Percentiles rank a stretch among this genome's conserved stretches.
These are phyloP conservation scores for Solanum okadae DNA, from an alignment of 257 asterid genomes.

Conservation along the genomic window DNA sequence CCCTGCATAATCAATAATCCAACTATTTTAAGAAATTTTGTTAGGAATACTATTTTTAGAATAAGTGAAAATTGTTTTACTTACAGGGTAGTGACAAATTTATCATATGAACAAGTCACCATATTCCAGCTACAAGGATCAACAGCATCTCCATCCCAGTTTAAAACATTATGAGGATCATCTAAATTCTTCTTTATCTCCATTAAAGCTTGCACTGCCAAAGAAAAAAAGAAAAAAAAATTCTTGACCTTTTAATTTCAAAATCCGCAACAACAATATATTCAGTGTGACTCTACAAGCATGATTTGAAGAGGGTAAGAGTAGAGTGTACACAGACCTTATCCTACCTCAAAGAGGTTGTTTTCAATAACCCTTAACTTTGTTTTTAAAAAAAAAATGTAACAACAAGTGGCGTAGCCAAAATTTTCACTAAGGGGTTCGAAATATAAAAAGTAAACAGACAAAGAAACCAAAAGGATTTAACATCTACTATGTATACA, in stretches of 20 bases:
- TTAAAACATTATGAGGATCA: conserved; percentile 70
- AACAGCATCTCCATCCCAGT: conserved; percentile 72
- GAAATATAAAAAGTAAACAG: no score
- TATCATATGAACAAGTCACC: conserved; percentile 60
- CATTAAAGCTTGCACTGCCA: conserved; percentile 75
- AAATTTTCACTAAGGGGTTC: no score
- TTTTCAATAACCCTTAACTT: neutral
- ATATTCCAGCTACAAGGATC: conserved; percentile 96
- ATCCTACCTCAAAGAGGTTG: neutral
- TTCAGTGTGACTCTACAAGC: neutral
- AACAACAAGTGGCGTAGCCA: neutral
- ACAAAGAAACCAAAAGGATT: no score
- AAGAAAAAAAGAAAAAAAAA: neutral
- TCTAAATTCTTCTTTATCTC: conserved; percentile 49
- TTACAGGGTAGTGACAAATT: conserved; percentile 53
- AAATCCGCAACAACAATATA: neutral
- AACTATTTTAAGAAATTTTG: neutral
- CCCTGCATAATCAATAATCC: conserved; percentile 36
- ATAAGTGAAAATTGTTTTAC: conserved; percentile 2
- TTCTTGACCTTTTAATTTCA: neutral
- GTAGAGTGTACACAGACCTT: neutral
- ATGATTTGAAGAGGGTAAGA: neutral
- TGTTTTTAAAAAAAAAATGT: neutral
- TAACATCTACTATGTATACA: no score
- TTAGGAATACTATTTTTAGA: neutral